Base-by-base conservation (phyloP, 148 eudicot genomes). In the Camellia granthamiana region DNA sequence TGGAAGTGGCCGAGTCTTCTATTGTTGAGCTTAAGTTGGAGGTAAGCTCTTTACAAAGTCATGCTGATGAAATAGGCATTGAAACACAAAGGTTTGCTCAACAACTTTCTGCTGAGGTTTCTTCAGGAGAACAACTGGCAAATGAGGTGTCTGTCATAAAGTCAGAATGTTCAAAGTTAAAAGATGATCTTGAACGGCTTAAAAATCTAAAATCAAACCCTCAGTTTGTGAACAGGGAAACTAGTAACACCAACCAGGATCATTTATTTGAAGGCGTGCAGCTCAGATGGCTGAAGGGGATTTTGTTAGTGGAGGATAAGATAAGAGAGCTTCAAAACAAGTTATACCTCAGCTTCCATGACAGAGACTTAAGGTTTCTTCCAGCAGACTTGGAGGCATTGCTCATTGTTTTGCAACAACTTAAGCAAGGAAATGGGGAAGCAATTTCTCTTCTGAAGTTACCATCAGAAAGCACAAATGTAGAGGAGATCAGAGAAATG, bases 1-100 rank as follows among this genome's bases (percentile, higher is more conserved):
- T 91, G 87, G 95, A 91, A 84, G 85, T 88, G 66, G 93, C 97
- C 30, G 92, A 96, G 75, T 88, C 85, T 51, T 90, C 97, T 63
- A 80, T 96, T 12, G 78, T 83, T 77, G 91, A 91, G 80, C 91
- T 97, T 63, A 89, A 86, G 86, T 83, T 77, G 77, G 99, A 92
- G 81, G 63, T 97, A 75, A 84, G 78, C 80, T 84, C 98, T 56
- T 83, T 94, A 83, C 92, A 88, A 78, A 82, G 85, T 81, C 80
- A 89, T 83, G 91, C 98, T 7, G 85, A 91, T 88, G 92, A 87
- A 75, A 77, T 94, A 59, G 91, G 92, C 60, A 77, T 78, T 69
- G 95, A 91, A 86, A 88, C 93, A 80, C 92, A 90, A 42, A 92
- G 84, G 78, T 58, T 91, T 78, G 81, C 95, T 14, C 87, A 86